Percentiles rank a stretch among this genome's conserved stretches.
Conservation (phyloP, 2,329 filamentous ascomycete genomes). For the Beauveria australis region DNA sequence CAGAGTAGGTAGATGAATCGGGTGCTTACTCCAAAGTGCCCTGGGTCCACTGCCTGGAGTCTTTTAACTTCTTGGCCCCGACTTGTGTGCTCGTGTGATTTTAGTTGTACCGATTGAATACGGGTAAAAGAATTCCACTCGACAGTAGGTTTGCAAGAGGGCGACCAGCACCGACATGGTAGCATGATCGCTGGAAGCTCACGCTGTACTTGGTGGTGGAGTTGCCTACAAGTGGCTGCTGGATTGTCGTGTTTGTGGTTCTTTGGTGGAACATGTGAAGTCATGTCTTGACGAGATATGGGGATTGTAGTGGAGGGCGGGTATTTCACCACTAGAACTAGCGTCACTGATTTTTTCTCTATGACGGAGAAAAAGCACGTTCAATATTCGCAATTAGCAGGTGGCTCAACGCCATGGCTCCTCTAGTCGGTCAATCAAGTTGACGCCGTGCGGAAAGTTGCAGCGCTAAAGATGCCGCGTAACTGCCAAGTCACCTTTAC, state of each 20-base stretch:
- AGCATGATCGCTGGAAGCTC: neutral
- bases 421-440: too few relatives aligned
- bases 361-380: too few relatives aligned
- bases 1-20: too few relatives aligned
- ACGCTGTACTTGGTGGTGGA: neutral
- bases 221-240: neutral
- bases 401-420: neutral
- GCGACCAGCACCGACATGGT: neutral
- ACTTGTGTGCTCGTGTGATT: too few relatives aligned
- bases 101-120: too few relatives aligned
- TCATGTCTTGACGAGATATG: neutral
- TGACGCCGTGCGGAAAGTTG: neutral
- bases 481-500: neutral
- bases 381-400: too few relatives aligned
- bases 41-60: too few relatives aligned
- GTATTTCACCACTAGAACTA: too few relatives aligned
- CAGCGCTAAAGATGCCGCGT: neutral
- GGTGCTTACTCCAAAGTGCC: too few relatives aligned
- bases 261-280: neutral
- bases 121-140: too few relatives aligned
- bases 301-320: neutral
- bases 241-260: neutral
- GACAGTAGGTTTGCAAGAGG: too few relatives aligned
- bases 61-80: too few relatives aligned
- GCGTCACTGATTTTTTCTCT: neutral